Evolutionary conservation across 176 grass and related monocot genomes (phyloP).

Genomic region (Tuctoria greenei): DNA sequence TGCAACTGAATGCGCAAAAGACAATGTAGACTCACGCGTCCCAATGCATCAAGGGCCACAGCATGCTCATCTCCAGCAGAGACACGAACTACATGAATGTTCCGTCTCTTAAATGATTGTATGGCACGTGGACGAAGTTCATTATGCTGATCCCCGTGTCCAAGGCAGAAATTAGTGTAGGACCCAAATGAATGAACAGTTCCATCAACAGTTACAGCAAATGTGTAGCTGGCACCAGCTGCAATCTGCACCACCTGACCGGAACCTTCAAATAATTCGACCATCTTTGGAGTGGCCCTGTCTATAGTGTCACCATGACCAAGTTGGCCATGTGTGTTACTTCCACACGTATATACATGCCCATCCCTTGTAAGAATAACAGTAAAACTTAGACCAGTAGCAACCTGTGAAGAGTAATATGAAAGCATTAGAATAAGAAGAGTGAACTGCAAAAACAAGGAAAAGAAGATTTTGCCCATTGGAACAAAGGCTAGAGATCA

Average conservation of each 20-base stretch:
- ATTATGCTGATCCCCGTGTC: conserved; percentile 88
- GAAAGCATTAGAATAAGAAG: conserved; percentile 1
- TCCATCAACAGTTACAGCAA: conserved; percentile 89
- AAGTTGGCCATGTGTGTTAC: conserved; percentile 95
- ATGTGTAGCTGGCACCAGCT: conserved; percentile 89
- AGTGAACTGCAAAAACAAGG: conserved; percentile 4
- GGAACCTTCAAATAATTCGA: conserved; percentile 60
- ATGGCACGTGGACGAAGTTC: conserved; percentile 86
- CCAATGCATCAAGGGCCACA: conserved; percentile 87
- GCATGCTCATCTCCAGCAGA: conserved; percentile 98
- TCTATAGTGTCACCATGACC: conserved; percentile 90
- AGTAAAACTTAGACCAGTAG: conserved; percentile 90
- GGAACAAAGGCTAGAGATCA: conserved; percentile 1
- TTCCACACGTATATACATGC: conserved; percentile 84
- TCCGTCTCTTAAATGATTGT: conserved; percentile 74
- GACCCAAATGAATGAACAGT: conserved; percentile 89
- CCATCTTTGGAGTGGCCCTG: conserved; percentile 60
- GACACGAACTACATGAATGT: conserved; percentile 91
- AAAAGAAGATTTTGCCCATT: neutral
- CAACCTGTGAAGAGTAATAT: conserved; percentile 54
- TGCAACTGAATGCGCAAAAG: neutral
- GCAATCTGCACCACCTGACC: conserved; percentile 77
- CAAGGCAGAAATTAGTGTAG: conserved; percentile 92
- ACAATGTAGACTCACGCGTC: conserved; percentile 58
- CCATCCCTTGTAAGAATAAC: conserved; percentile 74